A percentile compares a stretch with the other conserved stretches of the same genome.
Conservation (phyloP, 2,329 filamentous ascomycete species). For the Trichophaea hybrida region DNA sequence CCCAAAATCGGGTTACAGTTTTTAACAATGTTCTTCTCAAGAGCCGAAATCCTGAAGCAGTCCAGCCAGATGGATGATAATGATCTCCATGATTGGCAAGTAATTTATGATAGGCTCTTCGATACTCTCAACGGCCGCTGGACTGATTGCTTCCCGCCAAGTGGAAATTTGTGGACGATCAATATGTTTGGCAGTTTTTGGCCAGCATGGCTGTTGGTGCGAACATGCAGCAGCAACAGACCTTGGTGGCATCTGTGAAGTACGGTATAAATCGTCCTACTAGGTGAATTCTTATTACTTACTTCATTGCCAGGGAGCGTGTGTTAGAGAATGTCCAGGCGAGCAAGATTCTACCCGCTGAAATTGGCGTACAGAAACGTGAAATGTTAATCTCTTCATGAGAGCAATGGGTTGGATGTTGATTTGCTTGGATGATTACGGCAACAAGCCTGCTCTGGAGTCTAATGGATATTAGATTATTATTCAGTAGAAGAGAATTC, state of each 20-base stretch:
- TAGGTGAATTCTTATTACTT: too few relatives aligned
- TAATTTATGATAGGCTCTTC: constrained; percentile 75
- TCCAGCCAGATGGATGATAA: constrained; percentile 53
- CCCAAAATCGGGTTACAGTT: constrained; percentile 77
- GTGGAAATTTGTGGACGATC: constrained; percentile 84
- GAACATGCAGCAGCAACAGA: constrained; percentile 85
- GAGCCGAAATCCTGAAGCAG: constrained; percentile 85
- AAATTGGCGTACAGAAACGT: constrained; percentile 69
- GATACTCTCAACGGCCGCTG: constrained; percentile 72
- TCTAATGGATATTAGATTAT: too few relatives aligned
- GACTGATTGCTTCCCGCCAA: constrained; percentile 74
- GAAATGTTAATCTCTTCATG: constrained; percentile 98
- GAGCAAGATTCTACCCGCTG: constrained; percentile 73
- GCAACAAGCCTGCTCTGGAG: too few relatives aligned
- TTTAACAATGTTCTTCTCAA: constrained; percentile 84
- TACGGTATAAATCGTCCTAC: constrained; percentile 29
- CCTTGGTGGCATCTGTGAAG: constrained; percentile 88
- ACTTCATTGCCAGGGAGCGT: constrained; percentile 45
- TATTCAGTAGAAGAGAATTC: too few relatives aligned
- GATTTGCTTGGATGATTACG: constrained; percentile 36
- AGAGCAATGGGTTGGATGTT: constrained; percentile 94
- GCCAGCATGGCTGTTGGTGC: constrained; percentile 90
- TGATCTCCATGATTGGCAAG: constrained; percentile 69
- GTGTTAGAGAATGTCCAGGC: constrained; percentile 89
- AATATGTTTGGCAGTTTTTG: constrained; percentile 96